Evolutionary conservation across 1,284 basidiomycete species (phyloP).

Genomic region (Rhodotorula sp.): DNA sequence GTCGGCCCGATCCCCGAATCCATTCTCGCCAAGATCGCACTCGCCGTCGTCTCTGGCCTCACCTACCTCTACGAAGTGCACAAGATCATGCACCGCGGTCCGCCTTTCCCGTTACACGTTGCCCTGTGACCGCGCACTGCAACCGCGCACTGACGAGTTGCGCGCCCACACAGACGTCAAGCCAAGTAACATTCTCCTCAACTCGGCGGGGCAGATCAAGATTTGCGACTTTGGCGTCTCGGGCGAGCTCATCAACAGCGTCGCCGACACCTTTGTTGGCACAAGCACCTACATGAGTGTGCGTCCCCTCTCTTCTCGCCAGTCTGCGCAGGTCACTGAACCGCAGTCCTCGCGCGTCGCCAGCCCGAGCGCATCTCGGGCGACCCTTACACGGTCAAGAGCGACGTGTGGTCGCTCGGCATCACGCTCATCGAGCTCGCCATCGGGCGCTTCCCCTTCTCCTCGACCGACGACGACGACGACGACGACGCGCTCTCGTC

Average conservation of each 20-base stretch:
- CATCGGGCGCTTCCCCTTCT: slow-evolving; percentile 88
- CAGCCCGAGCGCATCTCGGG: slow-evolving; percentile 99
- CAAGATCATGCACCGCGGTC: slow-evolving; percentile 98
- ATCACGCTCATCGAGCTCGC: slow-evolving; percentile 94
- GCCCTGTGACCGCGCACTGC: too few species aligned
- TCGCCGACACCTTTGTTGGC: slow-evolving; percentile 98
- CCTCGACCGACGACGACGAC: slow-evolving; percentile 54
- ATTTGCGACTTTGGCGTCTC: slow-evolving; percentile 99
- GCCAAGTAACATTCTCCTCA: slow-evolving; percentile 94
- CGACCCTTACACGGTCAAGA: slow-evolving; percentile 94
- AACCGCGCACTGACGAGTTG: not conserved
- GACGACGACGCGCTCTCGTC: slow-evolving; percentile 49
- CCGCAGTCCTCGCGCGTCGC: not conserved
- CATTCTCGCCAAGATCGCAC: slow-evolving; percentile 85
- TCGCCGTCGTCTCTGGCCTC: slow-evolving; percentile 88
- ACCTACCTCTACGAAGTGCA: slow-evolving; percentile 99
- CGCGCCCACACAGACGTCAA: slow-evolving; percentile 76
- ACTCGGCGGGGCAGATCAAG: slow-evolving; percentile 92
- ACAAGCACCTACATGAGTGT: slow-evolving; percentile 99
- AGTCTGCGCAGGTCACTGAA: not conserved
- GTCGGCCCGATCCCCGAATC: slow-evolving; percentile 86
- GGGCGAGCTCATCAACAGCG: slow-evolving; percentile 96
- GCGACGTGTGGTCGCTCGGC: slow-evolving; percentile 95
- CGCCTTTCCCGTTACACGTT: slow-evolving; percentile 39
- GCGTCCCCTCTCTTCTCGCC: slow-evolving; percentile 52